Base-by-base conservation (phyloP, 768 basidiomycete species). In the Sporobolomyces roseus region DNA sequence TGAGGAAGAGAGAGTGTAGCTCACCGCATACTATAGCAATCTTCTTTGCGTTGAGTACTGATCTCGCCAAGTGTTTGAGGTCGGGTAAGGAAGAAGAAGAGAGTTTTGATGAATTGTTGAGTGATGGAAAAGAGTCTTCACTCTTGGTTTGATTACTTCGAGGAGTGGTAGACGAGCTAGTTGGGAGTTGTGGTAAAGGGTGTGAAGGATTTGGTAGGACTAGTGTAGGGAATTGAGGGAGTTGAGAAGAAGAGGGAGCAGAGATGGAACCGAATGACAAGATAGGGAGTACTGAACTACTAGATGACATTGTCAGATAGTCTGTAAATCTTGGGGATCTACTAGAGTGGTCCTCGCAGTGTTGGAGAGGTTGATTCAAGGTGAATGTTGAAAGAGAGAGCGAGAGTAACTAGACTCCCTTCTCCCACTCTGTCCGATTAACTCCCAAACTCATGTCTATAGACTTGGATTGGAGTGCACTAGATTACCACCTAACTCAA, bases 381-480 rank as follows among this genome's bases (percentile, higher is more conserved):
- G n/a, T n/a, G n/a, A n/a, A n/a, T n/a, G n/a, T n/a, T n/a, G n/a
- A n/a, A n/a, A n/a, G n/a, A n/a, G n/a, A n/a, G n/a, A n/a, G n/a
- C n/a, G n/a, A n/a, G n/a, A n/a, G n/a, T n/a, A n/a, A n/a, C n/a
- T n/a, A n/a, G n/a, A n/a, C n/a, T n/a, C n/a, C n/a, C n/a, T n/a
- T n/a, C n/a, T n/a, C n/a, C n/a, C n/a, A n/a, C n/a, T n/a, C n/a
- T n/a, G n/a, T n/a, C n/a, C n/a, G n/a, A n/a, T n/a, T n/a, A n/a
- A n/a, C n/a, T n/a, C n/a, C n/a, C n/a, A n/a, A 25, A 25, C 25
- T 23, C 32, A 96, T 96, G 93, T 94, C 93, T 23, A 85, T 99
- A 80, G 94, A 98, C 81, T 81, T 99, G 62, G 90, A 94, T 81
- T 99, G 94, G 93, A 79, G 81, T 73, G 86, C 87, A 73, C 85